phyloP scores from a whole-genome alignment of 2,329 filamentous ascomycete species.

The Cercospora berteroae region DNA sequence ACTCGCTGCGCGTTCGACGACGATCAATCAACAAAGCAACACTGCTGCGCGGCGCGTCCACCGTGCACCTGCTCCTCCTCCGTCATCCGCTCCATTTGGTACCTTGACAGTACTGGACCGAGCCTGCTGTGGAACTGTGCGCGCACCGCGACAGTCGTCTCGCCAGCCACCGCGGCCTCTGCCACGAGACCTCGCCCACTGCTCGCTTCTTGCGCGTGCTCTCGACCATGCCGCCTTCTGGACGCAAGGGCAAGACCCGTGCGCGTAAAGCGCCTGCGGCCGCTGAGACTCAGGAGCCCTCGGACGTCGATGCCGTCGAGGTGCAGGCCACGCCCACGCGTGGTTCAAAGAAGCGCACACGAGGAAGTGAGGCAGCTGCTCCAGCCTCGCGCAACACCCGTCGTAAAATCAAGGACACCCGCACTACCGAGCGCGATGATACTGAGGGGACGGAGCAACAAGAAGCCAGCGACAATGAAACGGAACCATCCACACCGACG shows the following conservation, averaged over 20 bases:
- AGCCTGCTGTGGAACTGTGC: neutral
- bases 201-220: neutral
- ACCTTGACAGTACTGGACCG: neutral
- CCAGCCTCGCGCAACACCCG: slow-evolving; percentile 33
- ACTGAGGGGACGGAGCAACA: slow-evolving; percentile 41
- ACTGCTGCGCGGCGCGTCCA: neutral
- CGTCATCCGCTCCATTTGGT: neutral
- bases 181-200: neutral
- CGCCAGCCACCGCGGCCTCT: neutral
- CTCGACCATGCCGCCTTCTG: slow-evolving; percentile 35
- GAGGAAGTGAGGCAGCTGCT: slow-evolving; percentile 34
- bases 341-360: slow-evolving; percentile 47
- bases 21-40: neutral
- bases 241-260: slow-evolving; percentile 37
- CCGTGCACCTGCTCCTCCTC: neutral
- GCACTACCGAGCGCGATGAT: slow-evolving; percentile 35
- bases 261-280: slow-evolving; percentile 32
- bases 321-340: slow-evolving; percentile 50
- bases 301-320: slow-evolving; percentile 47
- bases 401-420: slow-evolving; percentile 38
- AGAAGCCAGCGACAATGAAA: slow-evolving; percentile 41
- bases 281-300: slow-evolving; percentile 32
- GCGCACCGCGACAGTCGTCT: neutral
- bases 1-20: neutral
- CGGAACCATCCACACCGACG: slow-evolving; percentile 38